A percentile compares a stretch with the other conserved stretches of the same genome.
phyloP scores from a whole-genome alignment of 2,329 filamentous ascomycete species.

The Chlorencoelia australis region DNA sequence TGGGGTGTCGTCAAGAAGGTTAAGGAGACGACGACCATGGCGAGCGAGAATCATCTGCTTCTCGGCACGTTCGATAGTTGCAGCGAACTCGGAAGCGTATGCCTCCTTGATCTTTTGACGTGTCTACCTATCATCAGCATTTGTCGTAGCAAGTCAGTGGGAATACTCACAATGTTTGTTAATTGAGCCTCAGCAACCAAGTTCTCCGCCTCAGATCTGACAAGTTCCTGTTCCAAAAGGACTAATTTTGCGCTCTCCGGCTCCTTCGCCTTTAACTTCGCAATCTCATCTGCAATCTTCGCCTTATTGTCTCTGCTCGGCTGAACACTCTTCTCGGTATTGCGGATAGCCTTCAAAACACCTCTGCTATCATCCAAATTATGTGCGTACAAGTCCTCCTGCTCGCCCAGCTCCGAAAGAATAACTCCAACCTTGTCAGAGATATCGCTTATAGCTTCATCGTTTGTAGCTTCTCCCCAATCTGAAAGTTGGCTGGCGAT shows the following conservation, averaged over 20 bases:
- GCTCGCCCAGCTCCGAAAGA: slow-evolving; percentile 84
- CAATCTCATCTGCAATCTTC: slow-evolving; percentile 88
- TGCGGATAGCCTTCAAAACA: slow-evolving; percentile 82
- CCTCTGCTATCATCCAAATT: slow-evolving; percentile 75
- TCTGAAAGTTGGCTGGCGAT: slow-evolving; percentile 89
- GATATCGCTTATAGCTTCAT: slow-evolving; percentile 80
- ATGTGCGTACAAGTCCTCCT: slow-evolving; percentile 82
- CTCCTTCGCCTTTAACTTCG: slow-evolving; percentile 85
- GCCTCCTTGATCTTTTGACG: slow-evolving; percentile 94
- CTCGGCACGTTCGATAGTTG: slow-evolving; percentile 90
- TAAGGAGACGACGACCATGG: slow-evolving; percentile 76
- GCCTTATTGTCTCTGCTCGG: slow-evolving; percentile 78
- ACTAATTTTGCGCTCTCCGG: slow-evolving; percentile 72
- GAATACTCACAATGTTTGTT: slow-evolving; percentile 72
- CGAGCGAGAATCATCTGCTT: slow-evolving; percentile 93
- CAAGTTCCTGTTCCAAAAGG: slow-evolving; percentile 88
- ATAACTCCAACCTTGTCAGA: slow-evolving; percentile 94
- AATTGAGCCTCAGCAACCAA: slow-evolving; percentile 93
- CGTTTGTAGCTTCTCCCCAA: slow-evolving; percentile 87
- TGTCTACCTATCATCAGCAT: slow-evolving; percentile 46
- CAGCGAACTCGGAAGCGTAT: slow-evolving; percentile 78
- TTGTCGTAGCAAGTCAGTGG: background rate
- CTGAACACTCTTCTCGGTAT: slow-evolving; percentile 92
- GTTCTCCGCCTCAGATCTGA: slow-evolving; percentile 90
- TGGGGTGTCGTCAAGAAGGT: slow-evolving; percentile 80